Evolutionary conservation across 2,329 filamentous ascomycete species (phyloP), one percentile per base, ranked within the genome.

Genomic region (Trichoderma sp.): DNA sequence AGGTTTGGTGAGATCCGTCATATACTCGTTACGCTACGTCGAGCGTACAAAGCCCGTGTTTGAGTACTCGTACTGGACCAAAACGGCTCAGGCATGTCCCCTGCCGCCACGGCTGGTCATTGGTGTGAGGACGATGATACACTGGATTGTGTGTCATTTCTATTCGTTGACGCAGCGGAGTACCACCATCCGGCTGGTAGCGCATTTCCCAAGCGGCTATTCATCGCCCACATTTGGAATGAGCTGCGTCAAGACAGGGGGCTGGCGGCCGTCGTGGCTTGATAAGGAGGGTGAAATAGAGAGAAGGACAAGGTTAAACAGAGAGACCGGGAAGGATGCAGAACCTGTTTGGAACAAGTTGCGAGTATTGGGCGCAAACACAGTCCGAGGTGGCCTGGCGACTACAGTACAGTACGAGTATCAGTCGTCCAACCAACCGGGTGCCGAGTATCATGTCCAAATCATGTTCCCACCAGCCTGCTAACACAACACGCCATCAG

Each of bases 161-260:
- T 35, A 65, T 65, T 74, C 50, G 71, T 60, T 41, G 71, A 63
- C 31, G 33, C 60, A 66, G 62, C 73, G 73, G 73, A 67, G 73
- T 35, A 50, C 38, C 33, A 38, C 69, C 59, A 45, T 60, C 31
- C 35, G 31, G 60, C 53, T 41, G 71, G 62, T 65, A 66, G 71
- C 71, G 71, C 29, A 66, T 29, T 38, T 56, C 50, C 21, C 29
- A 75, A 53, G 74, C 68, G 71, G 74, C 74, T 74, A 64, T 67
- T 35, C 50, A 73, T 21, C 74, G 66, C 69, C 74, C 63, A 45
- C 31, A 72, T 74, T 67, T 29, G 50, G 62, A 63, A 74, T 31
- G 29, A 62, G 74, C 38, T 75, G 62, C 74, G 56, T 74, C 35
- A 35, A 59, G 45, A 69, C 66, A 75, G 41, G 74, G 74, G 74